phyloP scores from a whole-genome alignment of 371 early-diverging fungal species.

The Lichtheimia ramosa region DNA sequence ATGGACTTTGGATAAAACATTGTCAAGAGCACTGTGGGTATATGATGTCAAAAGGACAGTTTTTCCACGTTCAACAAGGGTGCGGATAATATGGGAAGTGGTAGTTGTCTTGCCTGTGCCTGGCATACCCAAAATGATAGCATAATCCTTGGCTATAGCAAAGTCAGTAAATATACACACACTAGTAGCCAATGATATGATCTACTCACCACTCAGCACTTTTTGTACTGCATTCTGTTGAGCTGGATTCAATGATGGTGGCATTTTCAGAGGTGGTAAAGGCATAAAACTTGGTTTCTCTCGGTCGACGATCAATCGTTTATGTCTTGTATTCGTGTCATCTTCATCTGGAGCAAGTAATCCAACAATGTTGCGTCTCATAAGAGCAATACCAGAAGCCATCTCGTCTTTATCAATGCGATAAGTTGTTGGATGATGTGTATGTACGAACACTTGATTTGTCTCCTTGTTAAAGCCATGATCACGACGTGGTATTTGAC shows the following conservation, averaged over 20 bases:
- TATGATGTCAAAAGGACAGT: slow-evolving; percentile 92
- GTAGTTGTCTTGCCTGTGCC: slow-evolving; percentile 99
- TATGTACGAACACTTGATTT: slow-evolving; percentile 6
- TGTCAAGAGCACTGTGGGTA: slow-evolving; percentile 96
- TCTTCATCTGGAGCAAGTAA: slow-evolving; percentile 54
- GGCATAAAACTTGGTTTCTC: slow-evolving; percentile 62
- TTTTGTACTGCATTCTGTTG: slow-evolving; percentile 63
- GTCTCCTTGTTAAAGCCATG: slow-evolving; percentile 41
- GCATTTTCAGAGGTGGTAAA: slow-evolving; percentile 1
- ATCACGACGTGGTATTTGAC: slow-evolving; percentile 55
- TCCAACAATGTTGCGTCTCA: slow-evolving; percentile 77
- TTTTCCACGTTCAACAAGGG: slow-evolving; percentile 70
- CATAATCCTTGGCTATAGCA: slow-evolving; percentile 77
- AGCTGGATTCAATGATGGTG: slow-evolving; percentile 59
- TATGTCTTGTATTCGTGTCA: slow-evolving; percentile 47
- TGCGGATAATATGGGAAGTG: slow-evolving; percentile 79
- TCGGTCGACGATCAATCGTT: slow-evolving; percentile 83
- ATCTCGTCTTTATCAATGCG: slow-evolving; percentile 88
- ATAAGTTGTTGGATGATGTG: slow-evolving; percentile 35
- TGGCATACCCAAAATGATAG: slow-evolving; percentile 98
- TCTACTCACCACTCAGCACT: slow-evolving; percentile 46
- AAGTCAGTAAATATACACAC: not conserved
- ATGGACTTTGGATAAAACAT: slow-evolving; percentile 84
- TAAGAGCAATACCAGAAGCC: slow-evolving; percentile 58
- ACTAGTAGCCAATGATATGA: not conserved